Base-by-base conservation (phyloP, 108 stramenopile genomes). In the Poteriospumella lacustris region DNA sequence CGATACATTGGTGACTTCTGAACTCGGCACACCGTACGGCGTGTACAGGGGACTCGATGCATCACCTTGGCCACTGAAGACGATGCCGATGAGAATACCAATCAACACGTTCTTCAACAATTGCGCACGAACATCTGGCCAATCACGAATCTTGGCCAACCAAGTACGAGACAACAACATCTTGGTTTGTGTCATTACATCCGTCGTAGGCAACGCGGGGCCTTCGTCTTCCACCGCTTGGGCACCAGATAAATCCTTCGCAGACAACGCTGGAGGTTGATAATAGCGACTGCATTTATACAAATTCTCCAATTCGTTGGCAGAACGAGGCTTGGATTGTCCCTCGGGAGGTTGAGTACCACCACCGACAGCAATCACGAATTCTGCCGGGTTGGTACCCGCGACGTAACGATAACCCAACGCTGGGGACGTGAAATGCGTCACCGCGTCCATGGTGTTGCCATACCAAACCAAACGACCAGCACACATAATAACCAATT, bases 51-150 rank as follows among this genome's bases (percentile, higher is more conserved):
- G 70, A 12, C 5, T 9, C 5, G 12, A 26, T 5, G 31, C 47
- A 5, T 73, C 58, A 42, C 68, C 81, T 39, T 81, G 81, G 2
- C 44, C 43, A 42, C 68, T 56, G 0, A 81, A 81, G 2, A 81
- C 62, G 0, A 60, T 76, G 47, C 81, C 81, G 43, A 59, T 60
- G 62, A 81, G 43, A 15, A 77, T 33, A 26, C 75, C 81, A 15
- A 81, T 72, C 31, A 81, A 56, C 2, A 81, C 34, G 64, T 77
- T 81, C 39, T 81, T 81, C 1, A 43, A n/a, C 0, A 81, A 44
- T 68, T 69, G 68, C 0, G 81, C 75, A 15, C 43, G 42, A 19
- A 68, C 15, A 64, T 76, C 75, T 2, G 38, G 72, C 0, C 5
- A n/a, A 29, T 81, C 59, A 1, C 81, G 75, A 28, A 60, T 81